Conservation (phyloP, 805 yeast genomes). For the Clavispora fructus region DNA sequence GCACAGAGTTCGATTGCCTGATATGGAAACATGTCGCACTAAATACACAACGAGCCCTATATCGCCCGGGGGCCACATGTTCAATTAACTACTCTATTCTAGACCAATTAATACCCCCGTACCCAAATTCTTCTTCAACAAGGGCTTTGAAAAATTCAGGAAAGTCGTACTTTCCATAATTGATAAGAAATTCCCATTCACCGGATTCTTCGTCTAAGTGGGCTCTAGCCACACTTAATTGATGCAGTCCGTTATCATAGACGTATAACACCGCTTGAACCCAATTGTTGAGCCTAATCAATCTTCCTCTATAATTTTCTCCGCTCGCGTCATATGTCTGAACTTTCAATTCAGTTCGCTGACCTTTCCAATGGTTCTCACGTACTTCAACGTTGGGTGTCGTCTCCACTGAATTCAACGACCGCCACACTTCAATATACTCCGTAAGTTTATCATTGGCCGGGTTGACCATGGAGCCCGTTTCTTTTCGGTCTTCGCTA, state of each 20-base stretch:
- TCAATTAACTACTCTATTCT: neutral
- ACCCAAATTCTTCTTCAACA: slow-evolving; percentile 2
- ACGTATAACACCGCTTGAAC: slow-evolving; percentile 43
- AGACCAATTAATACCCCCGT: neutral
- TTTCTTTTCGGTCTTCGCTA: slow-evolving; percentile 42
- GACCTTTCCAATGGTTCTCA: slow-evolving; percentile 8
- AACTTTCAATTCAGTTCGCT: neutral
- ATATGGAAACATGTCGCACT: slow-evolving; percentile 1
- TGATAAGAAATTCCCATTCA: slow-evolving; percentile 22
- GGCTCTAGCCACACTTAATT: slow-evolving; percentile 26
- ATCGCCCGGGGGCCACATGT: too few relatives aligned
- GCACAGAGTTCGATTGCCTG: slow-evolving; percentile 2
- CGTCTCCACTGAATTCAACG: slow-evolving; percentile 36
- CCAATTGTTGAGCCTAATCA: slow-evolving; percentile 49
- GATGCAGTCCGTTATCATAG: slow-evolving; percentile 12
- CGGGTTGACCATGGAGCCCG: slow-evolving; percentile 45
- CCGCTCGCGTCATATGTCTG: slow-evolving; percentile 6
- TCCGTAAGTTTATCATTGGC: slow-evolving; percentile 35
- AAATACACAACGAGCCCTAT: neutral
- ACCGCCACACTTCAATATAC: slow-evolving; percentile 53
- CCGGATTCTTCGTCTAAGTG: slow-evolving; percentile 10
- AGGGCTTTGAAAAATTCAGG: slow-evolving; percentile 15
- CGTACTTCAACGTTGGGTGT: slow-evolving; percentile 24
- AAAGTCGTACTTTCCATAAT: slow-evolving; percentile 23
- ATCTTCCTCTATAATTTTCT: slow-evolving; percentile 35